Evolutionary conservation across 2,329 filamentous ascomycete genomes (phyloP), one percentile per base, ranked within the genome.

Genomic region (Aspergillus tamarii): DNA sequence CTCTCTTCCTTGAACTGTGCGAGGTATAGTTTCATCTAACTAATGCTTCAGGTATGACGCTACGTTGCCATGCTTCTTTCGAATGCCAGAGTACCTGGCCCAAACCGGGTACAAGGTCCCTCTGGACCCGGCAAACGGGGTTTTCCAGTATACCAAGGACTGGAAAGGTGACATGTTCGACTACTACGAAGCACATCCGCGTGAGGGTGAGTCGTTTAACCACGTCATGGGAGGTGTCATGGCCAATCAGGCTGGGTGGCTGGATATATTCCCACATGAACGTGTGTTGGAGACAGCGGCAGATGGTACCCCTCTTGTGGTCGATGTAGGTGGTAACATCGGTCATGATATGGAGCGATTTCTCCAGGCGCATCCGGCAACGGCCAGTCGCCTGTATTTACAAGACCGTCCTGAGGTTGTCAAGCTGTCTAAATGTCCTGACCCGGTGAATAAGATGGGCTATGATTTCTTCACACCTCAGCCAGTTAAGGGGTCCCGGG

Each of bases 401-500:
- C 65, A 67, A 39, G 65, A 67, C 7, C 19, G 61, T 4, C 48
- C 60, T 0, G 39, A 61, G 26, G 53, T 52, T 0, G 23, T 65
- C 8, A 36, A 41, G 7, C 16, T 28, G 9, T 60, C 9, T 34
- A 36, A 8, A 7, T n/a, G 0, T 11, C 43, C 39, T 3, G 26
- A 53, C 1, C 58, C 60, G 2, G 57, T 67, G 8, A 46, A 65
- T 4, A 54, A 46, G 2, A 59, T 69, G 55, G 62, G 55, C 4
- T 58, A 69, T 39, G 57, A 72, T 55, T 68, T 65, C n/a, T 67
- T 67, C 56, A 7, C 43, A 12, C 48, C 41, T 3, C 65, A 67
- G 45, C 54, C 60, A 0, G 19, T 67, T 4, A 26, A 63, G 28
- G 65, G 65, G 56, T 57, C 65, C 11, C 55, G 52, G 12, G 63